Base-by-base conservation (phyloP, 2,329 filamentous ascomycete genomes). In the Rutstroemia sydowiana region DNA sequence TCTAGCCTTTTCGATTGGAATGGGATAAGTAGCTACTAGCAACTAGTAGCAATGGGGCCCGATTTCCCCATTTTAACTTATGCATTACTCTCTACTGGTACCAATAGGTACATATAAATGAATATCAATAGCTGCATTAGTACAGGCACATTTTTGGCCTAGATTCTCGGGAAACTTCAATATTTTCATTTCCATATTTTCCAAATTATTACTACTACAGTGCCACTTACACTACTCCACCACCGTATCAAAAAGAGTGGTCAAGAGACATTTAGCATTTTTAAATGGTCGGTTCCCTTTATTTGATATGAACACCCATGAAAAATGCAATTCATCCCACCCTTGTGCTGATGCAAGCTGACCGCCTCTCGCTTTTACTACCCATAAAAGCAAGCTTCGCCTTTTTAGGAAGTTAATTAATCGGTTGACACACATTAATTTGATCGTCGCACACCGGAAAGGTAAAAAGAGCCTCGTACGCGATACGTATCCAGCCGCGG, bases 371-470 rank as follows among this genome's bases (percentile, higher is more conserved):
- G 20, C 37, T 18, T 13, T 31, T 31, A 30, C 40, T 39, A 41
- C 39, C 30, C 34, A 20, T 36, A n/a, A 37, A 51, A 41, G 48
- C 48, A 51, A 39, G 16, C 28, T 50, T 37, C 48, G 26, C 42
- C 42, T 31, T 13, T 51, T 46, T 51, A 31, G 41, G 32, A 51
- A 51, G 42, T 37, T 46, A 18, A 39, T 51, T 51, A 13, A 45
- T 51, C 48, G 8, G 10, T 51, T 54, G 53, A 53, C 48, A 53
- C 54, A 53, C 39, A 45, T 42, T 41, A 21, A 32, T 51, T 58
- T 62, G 56, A 63, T 63, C 55, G 44, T 52, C 54, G 20, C 61
- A 60, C 61, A 56, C 58, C 56, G 37, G n/a, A 34, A 23, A 18
- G 36, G n/a, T 18, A 13, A 41, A 45, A 51, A 41, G 41, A 51